These are phyloP conservation scores for Nidularia sp. DNA, from an alignment of 768 basidiomycete genomes.

Conservation along the genomic window DNA sequence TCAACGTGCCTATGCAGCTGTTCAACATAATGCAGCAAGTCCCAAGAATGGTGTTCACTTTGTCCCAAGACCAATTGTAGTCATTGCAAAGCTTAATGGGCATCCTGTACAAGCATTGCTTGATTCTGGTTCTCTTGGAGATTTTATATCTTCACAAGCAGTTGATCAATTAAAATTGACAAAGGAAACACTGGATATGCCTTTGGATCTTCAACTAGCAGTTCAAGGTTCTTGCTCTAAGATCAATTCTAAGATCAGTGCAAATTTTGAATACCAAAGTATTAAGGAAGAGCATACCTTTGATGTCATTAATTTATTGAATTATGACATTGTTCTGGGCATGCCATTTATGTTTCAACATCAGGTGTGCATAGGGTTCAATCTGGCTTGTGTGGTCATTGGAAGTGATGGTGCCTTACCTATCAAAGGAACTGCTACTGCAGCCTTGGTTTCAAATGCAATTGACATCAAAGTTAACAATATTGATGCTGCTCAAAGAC, in stretches of 20 bases:
- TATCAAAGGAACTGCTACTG: slow-evolving; percentile 9
- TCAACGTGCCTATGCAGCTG: too few relatives aligned
- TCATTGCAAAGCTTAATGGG: slow-evolving; percentile 23
- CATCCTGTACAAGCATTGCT: slow-evolving; percentile 24
- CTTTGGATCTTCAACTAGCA: slow-evolving; percentile 29
- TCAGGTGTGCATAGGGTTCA: slow-evolving; percentile 17
- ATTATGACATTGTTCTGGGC: slow-evolving; percentile 36
- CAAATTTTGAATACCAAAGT: slow-evolving; percentile 23
- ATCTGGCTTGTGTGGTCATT: slow-evolving; percentile 17
- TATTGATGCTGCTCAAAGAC: slow-evolving; percentile 5
- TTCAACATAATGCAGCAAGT: too few relatives aligned
- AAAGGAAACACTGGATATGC: slow-evolving; percentile 18
- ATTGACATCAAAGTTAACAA: slow-evolving; percentile 6
- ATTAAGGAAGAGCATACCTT: slow-evolving; percentile 20
- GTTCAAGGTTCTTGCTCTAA: slow-evolving; percentile 31
- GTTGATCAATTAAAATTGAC: slow-evolving; percentile 28
- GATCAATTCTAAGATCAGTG: slow-evolving; percentile 20
- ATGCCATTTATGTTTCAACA: slow-evolving; percentile 33
- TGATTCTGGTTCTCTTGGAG: slow-evolving; percentile 32
- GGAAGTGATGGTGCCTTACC: slow-evolving; percentile 12
- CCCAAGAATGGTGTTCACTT: slow-evolving; percentile 4
- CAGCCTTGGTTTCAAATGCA: slow-evolving; percentile 4
- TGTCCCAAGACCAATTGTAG: slow-evolving; percentile 23
- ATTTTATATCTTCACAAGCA: slow-evolving; percentile 29
- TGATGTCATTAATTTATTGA: slow-evolving; percentile 32